Conservation (phyloP, 228 moss, liverwort and hornwort species). For the Sphagnum fallax region DNA sequence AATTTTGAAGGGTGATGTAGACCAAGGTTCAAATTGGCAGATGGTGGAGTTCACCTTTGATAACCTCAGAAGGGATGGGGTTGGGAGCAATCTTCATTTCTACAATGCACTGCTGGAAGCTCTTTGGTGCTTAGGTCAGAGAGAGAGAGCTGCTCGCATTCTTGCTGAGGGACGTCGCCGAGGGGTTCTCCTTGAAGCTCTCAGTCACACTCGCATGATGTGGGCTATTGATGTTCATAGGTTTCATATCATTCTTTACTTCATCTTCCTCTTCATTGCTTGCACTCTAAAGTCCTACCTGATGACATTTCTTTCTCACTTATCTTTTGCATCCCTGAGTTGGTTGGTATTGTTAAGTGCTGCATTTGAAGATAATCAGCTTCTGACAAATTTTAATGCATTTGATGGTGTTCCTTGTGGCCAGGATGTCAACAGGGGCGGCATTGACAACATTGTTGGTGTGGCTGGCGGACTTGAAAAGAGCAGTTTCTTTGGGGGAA, state of each 20-base stretch:
- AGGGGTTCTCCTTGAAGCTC: constrained; percentile 81
- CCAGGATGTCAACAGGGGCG: constrained; percentile 94
- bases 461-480: constrained; percentile 77
- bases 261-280: neutral
- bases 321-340: neutral
- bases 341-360: neutral
- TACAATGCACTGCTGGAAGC: constrained; percentile 87
- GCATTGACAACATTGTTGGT: constrained; percentile 75
- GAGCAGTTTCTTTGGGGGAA: constrained; percentile 27
- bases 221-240: constrained; percentile 98
- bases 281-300: neutral
- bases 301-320: neutral
- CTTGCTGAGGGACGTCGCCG: constrained; percentile 68
- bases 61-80: constrained; percentile 82
- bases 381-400: too few species aligned
- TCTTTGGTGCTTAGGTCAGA: constrained; percentile 92
- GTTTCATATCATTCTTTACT: constrained; percentile 14
- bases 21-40: constrained; percentile 80
- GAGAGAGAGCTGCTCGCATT: constrained; percentile 63
- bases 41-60: constrained; percentile 83
- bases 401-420: neutral
- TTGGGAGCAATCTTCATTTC: constrained; percentile 79
- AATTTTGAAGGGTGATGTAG: constrained; percentile 77
- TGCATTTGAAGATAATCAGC: neutral
- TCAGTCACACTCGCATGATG: constrained; percentile 59